Percentiles rank a stretch among this genome's conserved stretches.
phyloP scores from a whole-genome alignment of 2,329 filamentous ascomycete species.

The Aspergillus melleus region DNA sequence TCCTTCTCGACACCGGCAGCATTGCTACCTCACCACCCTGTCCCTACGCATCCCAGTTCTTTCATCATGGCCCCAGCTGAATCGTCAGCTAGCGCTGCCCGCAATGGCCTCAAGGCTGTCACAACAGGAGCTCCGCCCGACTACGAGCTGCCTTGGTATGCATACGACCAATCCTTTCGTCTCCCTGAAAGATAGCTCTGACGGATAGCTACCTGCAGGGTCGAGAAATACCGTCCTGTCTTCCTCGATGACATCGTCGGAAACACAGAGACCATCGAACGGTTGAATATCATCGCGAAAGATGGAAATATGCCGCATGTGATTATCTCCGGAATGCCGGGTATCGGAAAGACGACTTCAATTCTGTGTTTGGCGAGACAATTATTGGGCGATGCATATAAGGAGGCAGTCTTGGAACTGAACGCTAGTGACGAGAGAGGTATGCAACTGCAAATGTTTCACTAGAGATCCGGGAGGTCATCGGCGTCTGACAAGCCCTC shows the following conservation, averaged over 20 bases:
- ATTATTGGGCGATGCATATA: conserved; percentile 88
- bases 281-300: conserved; percentile 95
- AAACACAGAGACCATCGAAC: conserved; percentile 96
- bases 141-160: conserved; percentile 52
- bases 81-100: conserved; percentile 46
- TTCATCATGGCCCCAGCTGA: conserved; percentile 46
- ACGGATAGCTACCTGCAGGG: conserved; percentile 59
- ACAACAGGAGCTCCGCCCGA: conserved; percentile 42
- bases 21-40: background rate
- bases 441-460: conserved; percentile 26
- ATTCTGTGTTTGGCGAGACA: conserved; percentile 91
- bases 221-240: conserved; percentile 95
- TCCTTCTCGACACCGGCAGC: background rate
- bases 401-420: conserved; percentile 93
- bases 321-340: conserved; percentile 99
- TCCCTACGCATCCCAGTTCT: background rate
- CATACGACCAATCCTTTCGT: background rate
- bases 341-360: conserved; percentile 97
- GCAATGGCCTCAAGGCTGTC: conserved; percentile 42
- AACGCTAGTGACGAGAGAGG: conserved; percentile 96
- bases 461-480: background rate
- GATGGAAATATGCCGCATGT: conserved; percentile 99
- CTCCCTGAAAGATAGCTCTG: conserved; percentile 6
- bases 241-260: conserved; percentile 97
- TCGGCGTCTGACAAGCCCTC: conserved; percentile 3